Evolutionary conservation across 495 filamentous ascomycete genomes (phyloP), one percentile per base, ranked within the genome.

Genomic region (Trichoderma gamsii): DNA sequence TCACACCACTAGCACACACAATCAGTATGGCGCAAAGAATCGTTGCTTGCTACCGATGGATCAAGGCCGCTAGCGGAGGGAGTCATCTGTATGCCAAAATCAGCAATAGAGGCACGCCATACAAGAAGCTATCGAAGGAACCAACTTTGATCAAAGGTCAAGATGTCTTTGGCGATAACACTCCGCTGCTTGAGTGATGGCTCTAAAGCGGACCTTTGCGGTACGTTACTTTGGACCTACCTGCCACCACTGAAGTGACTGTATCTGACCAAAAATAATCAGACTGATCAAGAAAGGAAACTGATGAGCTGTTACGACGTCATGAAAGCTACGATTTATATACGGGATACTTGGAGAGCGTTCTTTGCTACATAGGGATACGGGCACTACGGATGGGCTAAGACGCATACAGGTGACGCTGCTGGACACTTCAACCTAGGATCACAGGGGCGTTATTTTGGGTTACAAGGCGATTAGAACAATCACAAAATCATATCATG

Each of bases 11-110:
- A 15, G 16, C 56, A 61, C 56, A 61, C 56, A 16, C 25, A 61
- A 15, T 3, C 13, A 61, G n/a, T 7, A 61, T 61, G 56, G 56
- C 56, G 27, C 56, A 61, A 61, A 27, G 56, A 13, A 8, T 61
- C 56, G 13, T 29, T 61, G 56, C 56, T 61, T 61, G 56, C 56
- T 61, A 29, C 25, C 56, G n/a, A 61, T 61, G 56, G 56, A 61
- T 61, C 56, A 61, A 32, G 25, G 16, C 56, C n/a, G 56, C 56
- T 32, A 23, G 56, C 11, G 56, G 56, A 13, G 27, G 25, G 35
- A 13, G 27, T 25, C 27, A 32, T 21, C 15, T 61, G 12, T 61
- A 61, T 25, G 29, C 25, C 56, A 61, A 32, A 32, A 61, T 61
- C 25, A 61, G 56, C 56, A 32, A 61, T 25, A 27, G 25, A 32